phyloP scores from a whole-genome alignment of 345 rosid species.

The Mangifera indica region DNA sequence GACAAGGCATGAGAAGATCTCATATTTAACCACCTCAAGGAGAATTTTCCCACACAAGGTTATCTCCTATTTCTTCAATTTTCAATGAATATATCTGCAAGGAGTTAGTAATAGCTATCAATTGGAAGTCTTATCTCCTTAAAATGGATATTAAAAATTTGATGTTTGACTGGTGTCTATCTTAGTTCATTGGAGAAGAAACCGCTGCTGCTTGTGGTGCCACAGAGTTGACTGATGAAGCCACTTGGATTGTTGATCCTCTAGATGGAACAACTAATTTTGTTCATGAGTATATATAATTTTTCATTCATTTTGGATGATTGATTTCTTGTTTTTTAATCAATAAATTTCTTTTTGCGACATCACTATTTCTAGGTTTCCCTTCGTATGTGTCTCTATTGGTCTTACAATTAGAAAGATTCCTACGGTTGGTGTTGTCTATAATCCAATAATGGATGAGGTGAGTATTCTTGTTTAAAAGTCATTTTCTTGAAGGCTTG shows the following conservation, averaged over 20 bases:
- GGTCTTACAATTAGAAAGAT: constrained; percentile 87
- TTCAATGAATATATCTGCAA: background rate
- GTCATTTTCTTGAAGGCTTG: background rate
- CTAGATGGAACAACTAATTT: constrained; percentile 98
- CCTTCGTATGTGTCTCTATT: constrained; percentile 85
- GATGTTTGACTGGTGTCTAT: constrained; percentile 7
- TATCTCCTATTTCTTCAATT: background rate
- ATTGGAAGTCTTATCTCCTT: background rate
- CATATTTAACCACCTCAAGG: constrained; percentile 73
- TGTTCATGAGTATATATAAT: constrained; percentile 73
- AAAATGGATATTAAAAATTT: background rate
- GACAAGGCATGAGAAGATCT: constrained; percentile 95
- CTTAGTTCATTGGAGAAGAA: constrained; percentile 94
- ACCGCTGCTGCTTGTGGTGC: constrained; percentile 83
- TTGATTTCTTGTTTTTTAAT: constrained; percentile 12
- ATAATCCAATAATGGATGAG: constrained; percentile 92
- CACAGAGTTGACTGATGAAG: constrained; percentile 81
- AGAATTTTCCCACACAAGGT: constrained; percentile 73
- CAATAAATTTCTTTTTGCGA: background rate
- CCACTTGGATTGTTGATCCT: constrained; percentile 99
- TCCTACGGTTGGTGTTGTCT: constrained; percentile 88
- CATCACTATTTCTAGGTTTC: constrained; percentile 51
- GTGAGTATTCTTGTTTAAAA: constrained; percentile 36
- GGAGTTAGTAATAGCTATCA: background rate
- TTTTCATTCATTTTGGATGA: background rate